These are phyloP conservation scores for Asterionellopsis glacialis DNA, from an alignment of 108 stramenopile genomes.

Conservation along the genomic window DNA sequence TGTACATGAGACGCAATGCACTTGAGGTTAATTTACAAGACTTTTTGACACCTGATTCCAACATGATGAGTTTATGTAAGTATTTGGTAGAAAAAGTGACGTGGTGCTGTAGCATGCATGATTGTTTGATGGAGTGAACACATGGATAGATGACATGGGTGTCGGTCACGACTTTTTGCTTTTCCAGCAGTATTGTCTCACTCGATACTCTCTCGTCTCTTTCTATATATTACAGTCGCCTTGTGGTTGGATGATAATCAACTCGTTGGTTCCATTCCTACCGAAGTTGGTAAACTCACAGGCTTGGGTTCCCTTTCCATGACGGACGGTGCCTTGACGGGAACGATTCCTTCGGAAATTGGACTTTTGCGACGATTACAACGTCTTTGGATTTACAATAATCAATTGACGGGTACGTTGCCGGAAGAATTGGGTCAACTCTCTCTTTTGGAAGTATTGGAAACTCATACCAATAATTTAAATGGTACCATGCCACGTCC, in stretches of 20 bases:
- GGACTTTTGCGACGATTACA: conserved; percentile 28
- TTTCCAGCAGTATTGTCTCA: not conserved
- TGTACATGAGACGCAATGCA: conserved; percentile 47
- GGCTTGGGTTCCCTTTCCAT: conserved; percentile 40
- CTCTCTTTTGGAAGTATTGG: conserved; percentile 40
- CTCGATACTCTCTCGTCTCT: conserved; percentile 5
- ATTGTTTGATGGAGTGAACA: no score
- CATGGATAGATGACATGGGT: no score
- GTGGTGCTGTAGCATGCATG: no score
- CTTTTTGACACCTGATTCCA: conserved; percentile 16
- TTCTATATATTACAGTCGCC: conserved; percentile 20
- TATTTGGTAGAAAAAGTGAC: no score
- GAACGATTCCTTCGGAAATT: conserved; percentile 42
- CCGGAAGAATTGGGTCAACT: conserved; percentile 41
- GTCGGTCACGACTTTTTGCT: not conserved
- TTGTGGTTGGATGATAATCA: conserved; percentile 49
- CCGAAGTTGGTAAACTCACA: conserved; percentile 25
- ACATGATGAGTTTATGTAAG: conserved; percentile 37
- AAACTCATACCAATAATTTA: conserved; percentile 54
- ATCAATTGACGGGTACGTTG: conserved; percentile 42
- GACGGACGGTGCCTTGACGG: conserved; percentile 28
- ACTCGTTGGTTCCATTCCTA: conserved; percentile 40
- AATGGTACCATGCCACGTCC: conserved; percentile 37
- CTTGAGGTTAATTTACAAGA: conserved; percentile 26
- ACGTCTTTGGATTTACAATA: conserved; percentile 48